phyloP scores from a whole-genome alignment of 2,329 filamentous ascomycete genomes.

The Aspergillus sp. region DNA sequence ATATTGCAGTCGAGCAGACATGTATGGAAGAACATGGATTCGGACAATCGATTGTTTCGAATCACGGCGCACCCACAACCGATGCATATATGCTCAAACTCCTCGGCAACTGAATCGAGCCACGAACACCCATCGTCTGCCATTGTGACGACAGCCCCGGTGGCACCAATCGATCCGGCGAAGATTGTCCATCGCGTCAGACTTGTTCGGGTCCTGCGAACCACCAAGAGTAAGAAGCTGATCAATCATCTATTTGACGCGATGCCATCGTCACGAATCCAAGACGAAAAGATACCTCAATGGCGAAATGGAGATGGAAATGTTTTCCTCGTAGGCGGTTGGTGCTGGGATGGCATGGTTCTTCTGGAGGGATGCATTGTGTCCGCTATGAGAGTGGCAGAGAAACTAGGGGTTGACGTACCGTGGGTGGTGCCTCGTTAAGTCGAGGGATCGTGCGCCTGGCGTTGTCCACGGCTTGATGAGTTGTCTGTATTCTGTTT shows the following conservation, averaged over 20 bases:
- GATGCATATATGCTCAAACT: constrained; percentile 26
- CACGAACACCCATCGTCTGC: constrained; percentile 52
- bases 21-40: constrained; percentile 1
- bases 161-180: constrained; percentile 37
- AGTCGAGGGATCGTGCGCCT: neutral
- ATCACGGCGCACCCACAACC: constrained; percentile 34
- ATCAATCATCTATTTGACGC: constrained; percentile 47
- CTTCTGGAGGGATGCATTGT: constrained; percentile 60
- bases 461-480: neutral
- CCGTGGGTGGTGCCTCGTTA: constrained; percentile 24
- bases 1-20: constrained; percentile 4
- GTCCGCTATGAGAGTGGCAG: constrained; percentile 56
- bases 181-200: constrained; percentile 45
- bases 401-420: constrained; percentile 50
- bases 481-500: neutral
- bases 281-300: neutral
- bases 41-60: neutral
- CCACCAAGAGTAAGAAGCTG: constrained; percentile 45
- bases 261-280: neutral
- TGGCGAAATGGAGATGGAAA: constrained; percentile 56
- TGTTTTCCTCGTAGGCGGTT: constrained; percentile 57
- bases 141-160: constrained; percentile 53
- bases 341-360: constrained; percentile 66
- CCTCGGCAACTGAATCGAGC: constrained; percentile 48
- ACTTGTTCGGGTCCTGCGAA: constrained; percentile 56